These are phyloP conservation scores for Kalmanozyma brasiliensis DNA, from an alignment of 1,284 basidiomycete genomes.

Conservation along the genomic window DNA sequence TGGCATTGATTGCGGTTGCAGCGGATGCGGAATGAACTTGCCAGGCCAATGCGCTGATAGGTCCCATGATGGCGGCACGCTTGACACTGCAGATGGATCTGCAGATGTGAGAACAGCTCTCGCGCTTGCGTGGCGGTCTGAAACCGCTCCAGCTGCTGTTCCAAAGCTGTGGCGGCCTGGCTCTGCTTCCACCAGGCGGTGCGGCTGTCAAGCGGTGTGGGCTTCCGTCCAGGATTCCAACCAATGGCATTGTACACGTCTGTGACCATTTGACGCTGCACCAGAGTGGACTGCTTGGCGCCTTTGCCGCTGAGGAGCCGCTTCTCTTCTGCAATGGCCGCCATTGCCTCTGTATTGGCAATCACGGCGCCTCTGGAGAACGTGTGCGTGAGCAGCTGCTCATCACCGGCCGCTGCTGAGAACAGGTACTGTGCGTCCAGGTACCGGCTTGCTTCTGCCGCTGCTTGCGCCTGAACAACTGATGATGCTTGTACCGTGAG, in stretches of 20 bases:
- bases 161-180: background rate
- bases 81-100: too few species aligned
- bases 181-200: background rate
- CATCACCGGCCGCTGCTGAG: slow-evolving; percentile 1
- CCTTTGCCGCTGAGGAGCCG: background rate
- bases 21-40: too few species aligned
- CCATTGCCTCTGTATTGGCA: background rate
- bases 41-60: too few species aligned
- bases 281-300: slow-evolving; percentile 1
- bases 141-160: slow-evolving; percentile 2
- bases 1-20: too few species aligned
- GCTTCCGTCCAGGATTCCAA: slow-evolving; percentile 1
- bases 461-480: background rate
- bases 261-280: background rate
- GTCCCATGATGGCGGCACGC: too few species aligned
- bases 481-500: background rate
- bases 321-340: slow-evolving; percentile 4
- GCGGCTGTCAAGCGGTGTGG: slow-evolving; percentile 5
- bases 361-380: background rate
- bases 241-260: slow-evolving; percentile 12
- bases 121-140: too few species aligned
- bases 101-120: too few species aligned
- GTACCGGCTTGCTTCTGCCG: slow-evolving; percentile 4
- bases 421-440: slow-evolving; percentile 1
- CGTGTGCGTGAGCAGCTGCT: slow-evolving; percentile 10